Evolutionary conservation across 371 early-diverging fungal genomes (phyloP).

Genomic region (Mortierella sp.): DNA sequence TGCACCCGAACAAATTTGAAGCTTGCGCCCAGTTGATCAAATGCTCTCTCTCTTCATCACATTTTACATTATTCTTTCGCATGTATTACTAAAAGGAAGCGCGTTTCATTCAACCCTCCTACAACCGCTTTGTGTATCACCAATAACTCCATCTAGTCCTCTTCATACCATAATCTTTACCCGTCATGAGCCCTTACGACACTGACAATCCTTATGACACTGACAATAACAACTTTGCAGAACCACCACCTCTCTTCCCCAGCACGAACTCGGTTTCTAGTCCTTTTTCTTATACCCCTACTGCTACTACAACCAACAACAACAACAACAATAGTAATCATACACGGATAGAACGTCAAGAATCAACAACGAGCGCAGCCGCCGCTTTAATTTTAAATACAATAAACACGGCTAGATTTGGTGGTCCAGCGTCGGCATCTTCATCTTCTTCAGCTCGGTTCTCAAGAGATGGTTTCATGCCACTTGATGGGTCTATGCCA

Average conservation of each 20-base stretch:
- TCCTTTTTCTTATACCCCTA: constrained; percentile 4
- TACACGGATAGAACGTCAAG: constrained; percentile 3
- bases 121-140: too few species aligned
- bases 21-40: too few species aligned
- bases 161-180: neutral
- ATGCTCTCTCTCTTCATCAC: too few species aligned
- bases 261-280: neutral
- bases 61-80: too few species aligned
- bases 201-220: neutral
- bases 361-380: neutral
- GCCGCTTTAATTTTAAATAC: neutral
- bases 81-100: too few species aligned
- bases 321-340: neutral
- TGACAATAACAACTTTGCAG: constrained; percentile 1
- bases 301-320: neutral
- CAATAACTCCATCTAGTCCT: constrained; percentile 6
- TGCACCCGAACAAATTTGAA: too few species aligned
- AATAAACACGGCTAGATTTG: too few species aligned
- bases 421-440: neutral
- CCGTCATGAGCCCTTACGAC: neutral
- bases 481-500: constrained; percentile 13
- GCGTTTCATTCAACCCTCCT: too few species aligned
- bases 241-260: constrained; percentile 10
- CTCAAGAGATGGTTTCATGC: constrained; percentile 12
- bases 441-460: constrained; percentile 2